Conservation (phyloP, 305 asterid species). For the Fraxinus baroniana region DNA sequence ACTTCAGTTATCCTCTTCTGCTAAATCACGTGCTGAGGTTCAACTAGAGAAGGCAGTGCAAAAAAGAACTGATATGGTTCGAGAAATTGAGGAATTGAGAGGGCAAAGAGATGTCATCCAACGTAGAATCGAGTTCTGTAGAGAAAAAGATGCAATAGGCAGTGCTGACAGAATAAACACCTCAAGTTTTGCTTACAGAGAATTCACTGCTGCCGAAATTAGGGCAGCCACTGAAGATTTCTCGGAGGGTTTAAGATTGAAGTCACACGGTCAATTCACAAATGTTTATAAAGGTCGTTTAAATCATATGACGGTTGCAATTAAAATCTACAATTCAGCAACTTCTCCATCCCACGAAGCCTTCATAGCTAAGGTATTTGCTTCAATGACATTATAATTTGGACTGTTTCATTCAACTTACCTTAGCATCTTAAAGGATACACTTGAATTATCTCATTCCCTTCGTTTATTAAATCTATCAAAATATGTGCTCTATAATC, state of each 20-base stretch:
- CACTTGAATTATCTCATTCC: too few species aligned
- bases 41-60: slow-evolving; percentile 49
- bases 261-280: slow-evolving; percentile 41
- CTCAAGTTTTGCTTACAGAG: slow-evolving; percentile 39
- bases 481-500: background rate
- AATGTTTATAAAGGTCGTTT: slow-evolving; percentile 51
- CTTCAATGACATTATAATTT: background rate
- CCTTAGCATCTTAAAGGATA: background rate
- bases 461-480: background rate
- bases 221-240: slow-evolving; percentile 59
- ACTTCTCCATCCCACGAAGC: slow-evolving; percentile 30
- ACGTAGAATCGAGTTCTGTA: slow-evolving; percentile 64
- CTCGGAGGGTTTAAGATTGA: slow-evolving; percentile 44
- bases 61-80: slow-evolving; percentile 42
- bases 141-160: slow-evolving; percentile 52
- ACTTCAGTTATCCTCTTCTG: slow-evolving; percentile 46
- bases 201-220: slow-evolving; percentile 56
- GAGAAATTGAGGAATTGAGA: slow-evolving; percentile 54
- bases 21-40: slow-evolving; percentile 40
- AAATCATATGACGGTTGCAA: slow-evolving; percentile 46
- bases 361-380: slow-evolving; percentile 45
- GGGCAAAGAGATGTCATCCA: slow-evolving; percentile 49
- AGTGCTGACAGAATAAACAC: slow-evolving; percentile 31
- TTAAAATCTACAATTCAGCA: slow-evolving; percentile 38
- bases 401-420: background rate